Base-by-base conservation (phyloP, 495 filamentous ascomycete species). In the Beverwykella pulmonaria region DNA sequence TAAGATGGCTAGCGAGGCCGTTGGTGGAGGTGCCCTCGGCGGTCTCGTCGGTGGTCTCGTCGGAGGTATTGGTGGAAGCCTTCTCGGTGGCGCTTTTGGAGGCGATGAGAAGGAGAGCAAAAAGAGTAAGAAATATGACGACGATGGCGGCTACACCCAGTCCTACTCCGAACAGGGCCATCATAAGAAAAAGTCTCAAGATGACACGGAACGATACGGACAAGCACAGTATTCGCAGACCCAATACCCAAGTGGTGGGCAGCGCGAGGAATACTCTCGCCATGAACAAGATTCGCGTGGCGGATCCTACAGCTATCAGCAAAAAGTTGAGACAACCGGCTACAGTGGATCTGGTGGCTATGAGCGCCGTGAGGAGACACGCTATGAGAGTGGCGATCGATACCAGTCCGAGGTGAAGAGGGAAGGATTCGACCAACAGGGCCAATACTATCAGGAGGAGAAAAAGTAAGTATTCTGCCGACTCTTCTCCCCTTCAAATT, bases 181-280 rank as follows among this genome's bases (percentile, higher is more conserved):
- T 53, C 79, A 77, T 22, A 53, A 63, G 46, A 60, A 63, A 36
- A 61, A 49, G 26, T 59, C 49, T 2, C 29, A 61, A 20, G 77
- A 74, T n/a, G 66, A 75, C 58, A 70, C 76, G 1, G 73, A 75
- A 15, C 59, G 70, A 19, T 82, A 84, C 61, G 81, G 78, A 30
- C 79, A 84, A 62, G 79, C 82, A 30, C 70, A 81, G 71, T 76
- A 79, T 62, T 75, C 71, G 12, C 69, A 80, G 65, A 82, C 76
- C 14, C 73, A 73, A 36, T 77, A 80, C 57, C 72, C 77, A 29
- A 72, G 73, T 30, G 82, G 82, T 46, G 80, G 77, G 47, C 73
- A 76, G 27, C 73, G 75, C 58, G 76, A 76, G 32, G 78, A 83
- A 60, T 84, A 83, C 63, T 68, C 66, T 14, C 72, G 74, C 46